Base-by-base conservation (phyloP, 805 yeast genomes). In the Wickerhamomyces chambardii region DNA sequence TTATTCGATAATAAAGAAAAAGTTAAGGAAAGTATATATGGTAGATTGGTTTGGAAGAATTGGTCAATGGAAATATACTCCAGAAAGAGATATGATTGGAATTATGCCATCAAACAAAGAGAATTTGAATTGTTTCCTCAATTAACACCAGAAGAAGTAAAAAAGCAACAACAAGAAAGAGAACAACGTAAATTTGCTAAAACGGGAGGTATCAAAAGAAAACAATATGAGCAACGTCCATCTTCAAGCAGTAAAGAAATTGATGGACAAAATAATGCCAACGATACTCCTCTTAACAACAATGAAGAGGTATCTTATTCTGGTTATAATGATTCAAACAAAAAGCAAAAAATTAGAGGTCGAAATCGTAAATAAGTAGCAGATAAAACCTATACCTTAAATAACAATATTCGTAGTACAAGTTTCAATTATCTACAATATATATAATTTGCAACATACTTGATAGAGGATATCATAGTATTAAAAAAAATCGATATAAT, bases 41-140 rank as follows among this genome's bases (percentile, higher is more conserved):
- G 98, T 26, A 75, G 80, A 52, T 70, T 77, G 47, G 97, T 92
- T 2, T 92, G 97, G 97, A 84, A 81, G 55, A 90, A 90, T 56
- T 92, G 97, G 97, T 62, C 72, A 22, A 70, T 90, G 79, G 97
- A 92, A 54, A 59, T 78, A 47, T 90, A 76, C 49, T 53, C 63
- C 10, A 69, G 94, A 52, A 78, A 78, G 58, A 73, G 78, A 55
- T 73, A 66, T 50, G 96, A 87, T 50, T 90, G 97, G 97, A 84
- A 82, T 58, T 61, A 46, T 38, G 44, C 72, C 28, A 66, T 79
- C 15, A 83, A 75, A 39, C 70, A 72, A 31, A 71, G 70, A 44
- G 74, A 70, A 40, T 46, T 53, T 29, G 69, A 59, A 29, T 42
- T 58, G 27, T 63, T 61, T 46, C 65, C 68, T 27, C 50, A 50